Percentiles rank a stretch among this genome's conserved stretches.
Conservation (phyloP, 257 asterid species). For the Verbascum thapsus region DNA sequence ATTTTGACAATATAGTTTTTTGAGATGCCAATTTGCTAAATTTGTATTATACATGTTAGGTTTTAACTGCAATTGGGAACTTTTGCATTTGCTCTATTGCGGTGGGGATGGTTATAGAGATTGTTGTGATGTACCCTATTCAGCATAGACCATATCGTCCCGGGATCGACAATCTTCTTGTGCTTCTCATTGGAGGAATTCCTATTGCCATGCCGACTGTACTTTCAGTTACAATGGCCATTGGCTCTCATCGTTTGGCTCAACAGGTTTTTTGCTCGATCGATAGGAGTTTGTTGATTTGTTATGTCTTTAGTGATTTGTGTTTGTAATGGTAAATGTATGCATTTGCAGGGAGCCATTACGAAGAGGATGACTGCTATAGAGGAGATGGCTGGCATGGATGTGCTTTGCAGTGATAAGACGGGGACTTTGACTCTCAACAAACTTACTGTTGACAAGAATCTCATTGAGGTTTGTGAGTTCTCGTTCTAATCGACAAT, state of each 20-base stretch:
- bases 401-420: conserved; percentile 96
- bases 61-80: conserved; percentile 95
- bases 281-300: conserved; percentile 17
- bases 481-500: neutral
- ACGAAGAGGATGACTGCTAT: conserved; percentile 99
- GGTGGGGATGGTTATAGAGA: conserved; percentile 92
- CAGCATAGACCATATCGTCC: conserved; percentile 89
- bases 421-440: conserved; percentile 91
- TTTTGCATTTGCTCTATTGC: conserved; percentile 98
- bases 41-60: conserved; percentile 45
- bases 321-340: conserved; percentile 14
- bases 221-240: conserved; percentile 97
- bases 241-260: conserved; percentile 96
- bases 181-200: conserved; percentile 95
- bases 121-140: conserved; percentile 92
- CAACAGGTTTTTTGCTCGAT: conserved; percentile 66
- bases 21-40: neutral
- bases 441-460: conserved; percentile 96
- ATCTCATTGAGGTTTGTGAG: conserved; percentile 81
- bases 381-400: conserved; percentile 99
- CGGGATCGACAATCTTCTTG: conserved; percentile 97
- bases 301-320: conserved; percentile 4
- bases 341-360: conserved; percentile 76
- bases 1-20: neutral
- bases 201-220: conserved; percentile 99